These are phyloP conservation scores for Alternaria panax DNA, from an alignment of 2,329 filamentous ascomycete species.

Conservation along the genomic window DNA sequence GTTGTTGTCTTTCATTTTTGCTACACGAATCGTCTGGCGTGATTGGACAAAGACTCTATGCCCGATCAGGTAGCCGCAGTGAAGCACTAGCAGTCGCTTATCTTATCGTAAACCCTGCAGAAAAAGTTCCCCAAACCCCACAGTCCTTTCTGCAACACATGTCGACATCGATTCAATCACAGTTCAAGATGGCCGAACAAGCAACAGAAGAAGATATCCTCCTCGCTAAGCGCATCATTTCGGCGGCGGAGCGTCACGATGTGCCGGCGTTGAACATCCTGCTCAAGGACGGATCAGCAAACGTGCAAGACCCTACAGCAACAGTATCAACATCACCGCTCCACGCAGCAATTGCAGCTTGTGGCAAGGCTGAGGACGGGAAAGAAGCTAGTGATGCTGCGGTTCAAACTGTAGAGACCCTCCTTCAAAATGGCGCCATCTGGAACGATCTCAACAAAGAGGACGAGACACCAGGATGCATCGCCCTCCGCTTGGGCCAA, in stretches of 20 bases:
- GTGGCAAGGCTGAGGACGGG: slow-evolving; percentile 39
- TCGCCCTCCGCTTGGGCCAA: slow-evolving; percentile 44
- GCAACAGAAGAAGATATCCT: slow-evolving; percentile 47
- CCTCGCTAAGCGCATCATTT: slow-evolving; percentile 48
- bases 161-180: slow-evolving; percentile 2
- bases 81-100: slow-evolving; percentile 21
- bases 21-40: not conserved
- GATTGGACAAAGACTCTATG: not conserved
- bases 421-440: slow-evolving; percentile 49
- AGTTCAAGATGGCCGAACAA: slow-evolving; percentile 41
- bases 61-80: slow-evolving; percentile 16
- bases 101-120: slow-evolving; percentile 18
- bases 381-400: slow-evolving; percentile 40
- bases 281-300: slow-evolving; percentile 48
- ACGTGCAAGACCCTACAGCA: slow-evolving; percentile 48
- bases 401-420: slow-evolving; percentile 39
- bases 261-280: slow-evolving; percentile 42
- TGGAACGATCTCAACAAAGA: slow-evolving; percentile 51
- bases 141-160: slow-evolving; percentile 10
- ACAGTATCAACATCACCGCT: slow-evolving; percentile 45
- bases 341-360: slow-evolving; percentile 45
- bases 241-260: slow-evolving; percentile 47
- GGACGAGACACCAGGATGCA: slow-evolving; percentile 50
- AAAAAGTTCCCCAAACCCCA: slow-evolving; percentile 19
- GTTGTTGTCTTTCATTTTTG: not conserved